Percentiles rank a stretch among this genome's conserved stretches.
Conservation (phyloP, 75 land plant genomes). For the Pinus albicaulis region DNA sequence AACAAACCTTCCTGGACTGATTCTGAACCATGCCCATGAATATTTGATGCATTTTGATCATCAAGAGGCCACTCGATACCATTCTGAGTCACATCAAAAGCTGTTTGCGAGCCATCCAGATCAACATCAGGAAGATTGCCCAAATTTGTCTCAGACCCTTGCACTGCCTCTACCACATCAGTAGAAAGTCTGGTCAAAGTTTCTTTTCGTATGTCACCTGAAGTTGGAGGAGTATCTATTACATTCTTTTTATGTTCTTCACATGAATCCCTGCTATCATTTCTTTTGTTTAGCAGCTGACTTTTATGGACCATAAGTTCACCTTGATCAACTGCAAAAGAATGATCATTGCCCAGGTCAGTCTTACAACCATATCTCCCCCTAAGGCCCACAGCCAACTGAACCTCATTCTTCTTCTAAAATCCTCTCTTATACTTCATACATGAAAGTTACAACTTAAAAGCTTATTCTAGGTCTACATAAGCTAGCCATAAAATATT, state of each 20-base stretch:
- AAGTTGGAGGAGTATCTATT: not conserved
- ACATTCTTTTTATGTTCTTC: not conserved
- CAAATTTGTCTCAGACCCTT: not conserved
- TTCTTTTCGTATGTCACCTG: not conserved
- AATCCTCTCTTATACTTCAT: not conserved
- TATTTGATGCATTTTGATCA: no score
- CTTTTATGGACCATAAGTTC: not conserved
- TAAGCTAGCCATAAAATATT: not conserved
- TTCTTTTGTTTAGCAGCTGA: not conserved
- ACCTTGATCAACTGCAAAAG: conserved; percentile 5
- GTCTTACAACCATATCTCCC: not conserved
- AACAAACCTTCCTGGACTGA: not conserved
- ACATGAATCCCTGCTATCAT: not conserved
- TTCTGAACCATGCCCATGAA: not conserved
- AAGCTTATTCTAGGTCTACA: not conserved
- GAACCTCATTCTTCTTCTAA: not conserved
- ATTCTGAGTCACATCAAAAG: not conserved
- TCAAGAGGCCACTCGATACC: no score
- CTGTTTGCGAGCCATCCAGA: not conserved
- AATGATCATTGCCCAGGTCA: not conserved
- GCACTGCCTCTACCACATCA: not conserved
- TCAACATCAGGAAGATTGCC: not conserved
- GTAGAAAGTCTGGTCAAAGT: not conserved
- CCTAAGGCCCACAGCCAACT: not conserved
- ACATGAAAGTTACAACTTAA: not conserved